A percentile compares a stretch with the other conserved stretches of the same genome.
These are phyloP conservation scores for Lablab purpureus DNA, from an alignment of 306 rosid genomes.

Conservation along the genomic window DNA sequence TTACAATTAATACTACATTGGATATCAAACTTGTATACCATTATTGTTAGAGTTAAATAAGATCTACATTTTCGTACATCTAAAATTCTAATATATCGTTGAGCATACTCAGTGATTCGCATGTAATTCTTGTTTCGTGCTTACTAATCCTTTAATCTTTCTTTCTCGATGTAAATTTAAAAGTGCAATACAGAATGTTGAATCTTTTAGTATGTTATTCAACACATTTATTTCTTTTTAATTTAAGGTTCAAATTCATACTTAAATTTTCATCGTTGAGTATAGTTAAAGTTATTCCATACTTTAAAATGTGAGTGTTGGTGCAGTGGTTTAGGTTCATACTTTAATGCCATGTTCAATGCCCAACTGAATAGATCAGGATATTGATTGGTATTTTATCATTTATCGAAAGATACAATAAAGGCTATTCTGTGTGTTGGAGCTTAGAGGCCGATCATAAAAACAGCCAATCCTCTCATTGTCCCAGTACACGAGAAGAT, in stretches of 20 bases:
- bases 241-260: too few relatives aligned
- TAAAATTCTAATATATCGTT: constrained; percentile 29
- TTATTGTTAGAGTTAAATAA: constrained; percentile 43
- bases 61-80: constrained; percentile 42
- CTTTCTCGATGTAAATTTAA: constrained; percentile 9
- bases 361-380: not conserved
- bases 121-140: constrained; percentile 26
- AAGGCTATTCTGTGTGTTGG: not conserved
- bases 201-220: too few relatives aligned
- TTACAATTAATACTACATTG: constrained; percentile 29
- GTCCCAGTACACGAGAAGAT: not conserved
- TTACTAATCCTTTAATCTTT: constrained; percentile 2
- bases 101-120: not conserved
- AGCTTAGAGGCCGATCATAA: not conserved
- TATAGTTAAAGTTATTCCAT: constrained; percentile 5
- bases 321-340: constrained; percentile 20
- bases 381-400: not conserved
- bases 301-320: not conserved
- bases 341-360: not conserved
- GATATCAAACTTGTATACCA: constrained; percentile 38
- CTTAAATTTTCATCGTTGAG: too few relatives aligned
- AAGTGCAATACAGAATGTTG: not conserved
- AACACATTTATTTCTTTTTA: too few relatives aligned
- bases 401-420: not conserved
- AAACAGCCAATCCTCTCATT: not conserved